A percentile compares a stretch with the other conserved stretches of the same genome.
Evolutionary conservation across 768 basidiomycete genomes (phyloP).

Genomic region (Boletus bicolor): DNA sequence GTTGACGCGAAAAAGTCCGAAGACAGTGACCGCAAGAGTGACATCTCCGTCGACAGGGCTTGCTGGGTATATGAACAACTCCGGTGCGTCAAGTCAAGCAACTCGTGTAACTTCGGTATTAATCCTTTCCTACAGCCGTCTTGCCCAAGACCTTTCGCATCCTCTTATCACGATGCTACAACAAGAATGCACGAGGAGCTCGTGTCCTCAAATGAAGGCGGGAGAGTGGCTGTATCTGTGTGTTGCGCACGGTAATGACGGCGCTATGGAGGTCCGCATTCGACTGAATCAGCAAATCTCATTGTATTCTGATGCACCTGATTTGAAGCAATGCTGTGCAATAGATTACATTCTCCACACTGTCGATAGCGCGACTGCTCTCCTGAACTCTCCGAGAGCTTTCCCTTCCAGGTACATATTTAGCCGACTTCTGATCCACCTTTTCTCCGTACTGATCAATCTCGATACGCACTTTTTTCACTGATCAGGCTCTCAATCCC

Average conservation of each 20-base stretch:
- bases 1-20: conserved; percentile 31
- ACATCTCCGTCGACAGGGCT: conserved; percentile 68
- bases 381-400: conserved; percentile 85
- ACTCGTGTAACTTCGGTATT: background rate
- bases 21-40: conserved; percentile 34
- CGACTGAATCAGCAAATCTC: background rate
- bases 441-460: conserved; percentile 19
- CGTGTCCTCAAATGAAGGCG: conserved; percentile 98
- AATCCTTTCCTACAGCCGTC: conserved; percentile 49
- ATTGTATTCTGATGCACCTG: conserved; percentile 16
- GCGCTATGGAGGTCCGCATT: conserved; percentile 72
- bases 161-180: conserved; percentile 83
- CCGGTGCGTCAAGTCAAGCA: conserved; percentile 34
- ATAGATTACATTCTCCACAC: conserved; percentile 96
- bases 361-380: conserved; percentile 87
- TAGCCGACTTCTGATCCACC: conserved; percentile 15
- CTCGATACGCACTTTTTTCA: conserved; percentile 1
- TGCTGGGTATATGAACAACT: conserved; percentile 83
- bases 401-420: conserved; percentile 81
- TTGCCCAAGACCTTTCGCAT: conserved; percentile 84
- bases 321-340: conserved; percentile 82
- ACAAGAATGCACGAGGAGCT: conserved; percentile 78
- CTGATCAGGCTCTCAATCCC: conserved; percentile 72
- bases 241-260: conserved; percentile 89
- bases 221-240: conserved; percentile 97